Percentiles rank a stretch among this genome's conserved stretches.
These are phyloP conservation scores for Drosera spatulata DNA, from an alignment of 179 eudicot genomes.

Conservation along the genomic window DNA sequence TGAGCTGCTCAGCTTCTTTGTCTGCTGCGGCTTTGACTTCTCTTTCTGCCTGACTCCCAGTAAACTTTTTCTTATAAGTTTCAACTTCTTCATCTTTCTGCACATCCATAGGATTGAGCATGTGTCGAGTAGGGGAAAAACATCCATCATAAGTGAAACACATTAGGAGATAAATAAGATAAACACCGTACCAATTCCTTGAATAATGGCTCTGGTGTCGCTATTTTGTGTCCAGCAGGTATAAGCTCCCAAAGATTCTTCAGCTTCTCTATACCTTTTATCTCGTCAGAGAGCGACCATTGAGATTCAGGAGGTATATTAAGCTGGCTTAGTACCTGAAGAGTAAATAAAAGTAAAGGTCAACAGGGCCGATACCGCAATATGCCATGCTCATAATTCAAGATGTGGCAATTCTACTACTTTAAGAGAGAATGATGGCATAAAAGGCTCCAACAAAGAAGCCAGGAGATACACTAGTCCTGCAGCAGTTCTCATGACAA, in stretches of 20 bases:
- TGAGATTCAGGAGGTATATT: slow-evolving; percentile 45
- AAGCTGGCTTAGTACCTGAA: slow-evolving; percentile 86
- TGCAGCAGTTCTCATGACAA: slow-evolving; percentile 78
- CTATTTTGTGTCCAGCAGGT: slow-evolving; percentile 70
- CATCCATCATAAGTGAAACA: too few relatives aligned
- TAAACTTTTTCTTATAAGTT: slow-evolving; percentile 56
- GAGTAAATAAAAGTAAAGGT: slow-evolving; percentile 1
- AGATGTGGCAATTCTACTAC: slow-evolving; percentile 23
- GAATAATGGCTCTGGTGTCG: slow-evolving; percentile 82
- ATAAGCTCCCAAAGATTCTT: slow-evolving; percentile 72
- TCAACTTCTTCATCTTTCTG: slow-evolving; percentile 91
- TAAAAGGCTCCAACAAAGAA: slow-evolving; percentile 84
- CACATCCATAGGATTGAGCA: not conserved
- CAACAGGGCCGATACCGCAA: not conserved
- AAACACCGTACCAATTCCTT: slow-evolving; percentile 61
- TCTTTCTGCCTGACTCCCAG: slow-evolving; percentile 98
- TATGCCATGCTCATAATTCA: not conserved
- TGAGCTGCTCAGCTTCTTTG: slow-evolving; percentile 51
- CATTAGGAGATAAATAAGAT: slow-evolving; percentile 1
- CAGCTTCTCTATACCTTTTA: slow-evolving; percentile 41
- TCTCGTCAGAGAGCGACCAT: slow-evolving; percentile 55
- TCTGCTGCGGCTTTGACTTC: slow-evolving; percentile 73
- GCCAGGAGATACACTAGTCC: slow-evolving; percentile 88
- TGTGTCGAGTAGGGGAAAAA: too few relatives aligned
- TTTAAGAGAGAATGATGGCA: slow-evolving; percentile 86